Evolutionary conservation across 768 basidiomycete species (phyloP), one percentile per base, ranked within the genome.

Genomic region (Cubamyces sp.): DNA sequence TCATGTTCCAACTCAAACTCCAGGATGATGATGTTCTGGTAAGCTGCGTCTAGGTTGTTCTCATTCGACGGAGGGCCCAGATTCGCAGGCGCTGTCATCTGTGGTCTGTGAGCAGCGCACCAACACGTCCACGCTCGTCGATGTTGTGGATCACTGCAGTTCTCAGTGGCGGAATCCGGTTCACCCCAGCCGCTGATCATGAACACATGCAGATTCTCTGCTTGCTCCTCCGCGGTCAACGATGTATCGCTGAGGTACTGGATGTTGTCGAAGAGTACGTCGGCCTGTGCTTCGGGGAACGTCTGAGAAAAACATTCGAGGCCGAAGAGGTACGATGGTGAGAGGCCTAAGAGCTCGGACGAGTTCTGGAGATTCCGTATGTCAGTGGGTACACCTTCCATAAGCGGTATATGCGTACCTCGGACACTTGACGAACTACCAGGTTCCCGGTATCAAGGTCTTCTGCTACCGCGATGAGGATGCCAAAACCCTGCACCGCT

Each of bases 1-100:
- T 93, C 92, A 30, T 77, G 74, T 70, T 92, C 91, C 23, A 92
- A 79, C 71, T 94, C 92, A 64, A 93, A 90, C 70, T 94, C 92
- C 73, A 93, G 80, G 25, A 92, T 78, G 64, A 92, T 82, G 50
- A 88, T 70, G 57, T 73, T 76, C 47, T 41, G 67, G 46, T 54
- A 59, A 2, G 57, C 70, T n/a, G 30, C 11, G 3, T 53, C 54
- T 16, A 57, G n/a, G 5, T 25, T 26, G 28, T 18, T 41, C n/a
- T 48, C 46, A 2, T 30, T 61, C 1, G 11, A 34, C 34, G 34
- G 34, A 34, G 61, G 40, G 15, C 64, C 56, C 21, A 60, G 7
- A 39, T 65, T 72, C 15, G 60, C 66, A 3, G 69, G 68, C 4
- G 68, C 64, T 0, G 64, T 60, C 68, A 71, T 68, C 19, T 75